Base-by-base conservation (phyloP, 2,329 filamentous ascomycete species). In the Aspergillus sp. region DNA sequence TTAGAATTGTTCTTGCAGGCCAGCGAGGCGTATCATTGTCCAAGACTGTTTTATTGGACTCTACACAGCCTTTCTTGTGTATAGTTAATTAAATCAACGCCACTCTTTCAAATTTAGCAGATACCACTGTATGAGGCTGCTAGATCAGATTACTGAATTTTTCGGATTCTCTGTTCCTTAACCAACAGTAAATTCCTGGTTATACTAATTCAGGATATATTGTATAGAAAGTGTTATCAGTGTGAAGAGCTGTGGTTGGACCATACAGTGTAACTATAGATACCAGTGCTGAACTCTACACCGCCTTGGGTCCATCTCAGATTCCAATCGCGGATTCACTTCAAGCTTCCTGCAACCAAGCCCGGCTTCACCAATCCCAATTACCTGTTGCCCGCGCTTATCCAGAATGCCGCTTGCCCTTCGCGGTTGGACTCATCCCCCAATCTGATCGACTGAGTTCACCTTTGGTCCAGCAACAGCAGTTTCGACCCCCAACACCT, bases 351-450 rank as follows among this genome's bases (percentile, higher is more conserved):
- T 31, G 14, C 33, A 27, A 35, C 14, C 17, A 27, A 45, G n/a
- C 25, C 8, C 19, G 23, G 25, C n/a, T 50, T 15, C 6, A 40
- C 7, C 14, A 40, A 27, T 39, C 35, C 15, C 48, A 27, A 40
- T 41, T 19, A 51, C 21, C 9, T 27, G 7, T 41, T 51, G 21
- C 6, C n/a, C 21, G 35, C 21, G 15, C 12, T 19, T 6, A 9
- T 49, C 41, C 55, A 57, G 55, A 57, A 57, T 57, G 55, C 41
- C 25, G 19, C 21, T 55, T 55, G 45, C 45, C 27, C 33, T 44
- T 15, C 11, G 52, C 25, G 45, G 44, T 35, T 44, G 23, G 46
- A 21, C 39, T 21, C 27, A 15, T 35, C 45, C 45, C 23, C 45
- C 39, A 39, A 46, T 51, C 40, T 49, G 47, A 51, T 41, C 35